A percentile compares a stretch with the other conserved stretches of the same genome.
Conservation (phyloP, 495 filamentous ascomycete species). For the Tuber calosporum region DNA sequence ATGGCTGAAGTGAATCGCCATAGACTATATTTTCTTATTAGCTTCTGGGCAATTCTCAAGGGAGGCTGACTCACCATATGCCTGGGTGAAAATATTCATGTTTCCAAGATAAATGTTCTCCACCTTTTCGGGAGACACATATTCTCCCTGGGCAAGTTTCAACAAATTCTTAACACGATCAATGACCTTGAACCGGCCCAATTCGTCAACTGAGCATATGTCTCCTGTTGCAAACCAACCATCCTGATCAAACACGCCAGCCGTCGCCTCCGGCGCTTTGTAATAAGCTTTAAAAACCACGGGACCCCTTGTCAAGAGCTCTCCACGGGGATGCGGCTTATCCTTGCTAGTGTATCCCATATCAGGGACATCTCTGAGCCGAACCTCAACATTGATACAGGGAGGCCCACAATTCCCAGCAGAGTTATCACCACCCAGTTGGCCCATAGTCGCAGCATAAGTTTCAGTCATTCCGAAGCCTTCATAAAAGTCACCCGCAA, state of each 20-base stretch:
- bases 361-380: conserved; percentile 80
- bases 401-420: conserved; percentile 76
- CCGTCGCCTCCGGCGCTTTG: conserved; percentile 78
- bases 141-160: conserved; percentile 96
- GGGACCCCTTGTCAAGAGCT: conserved; percentile 74
- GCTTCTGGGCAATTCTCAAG: neutral
- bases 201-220: conserved; percentile 70
- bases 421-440: conserved; percentile 61
- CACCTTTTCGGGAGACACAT: conserved; percentile 92
- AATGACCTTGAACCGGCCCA: conserved; percentile 85
- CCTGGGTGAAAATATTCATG: conserved; percentile 66
- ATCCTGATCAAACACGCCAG: conserved; percentile 71
- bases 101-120: conserved; percentile 87
- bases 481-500: conserved; percentile 73
- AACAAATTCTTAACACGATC: conserved; percentile 97
- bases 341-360: conserved; percentile 91
- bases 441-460: conserved; percentile 70
- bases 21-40: conserved; percentile 51
- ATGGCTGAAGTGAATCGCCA: conserved; percentile 76
- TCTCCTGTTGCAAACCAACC: conserved; percentile 98
- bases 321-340: conserved; percentile 86
- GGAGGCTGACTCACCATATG: conserved; percentile 46
- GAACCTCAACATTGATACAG: conserved; percentile 60
- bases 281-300: conserved; percentile 78
- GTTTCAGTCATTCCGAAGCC: conserved; percentile 94